Conservation (phyloP, 768 basidiomycete species). For the Termitomyces titanicus region DNA sequence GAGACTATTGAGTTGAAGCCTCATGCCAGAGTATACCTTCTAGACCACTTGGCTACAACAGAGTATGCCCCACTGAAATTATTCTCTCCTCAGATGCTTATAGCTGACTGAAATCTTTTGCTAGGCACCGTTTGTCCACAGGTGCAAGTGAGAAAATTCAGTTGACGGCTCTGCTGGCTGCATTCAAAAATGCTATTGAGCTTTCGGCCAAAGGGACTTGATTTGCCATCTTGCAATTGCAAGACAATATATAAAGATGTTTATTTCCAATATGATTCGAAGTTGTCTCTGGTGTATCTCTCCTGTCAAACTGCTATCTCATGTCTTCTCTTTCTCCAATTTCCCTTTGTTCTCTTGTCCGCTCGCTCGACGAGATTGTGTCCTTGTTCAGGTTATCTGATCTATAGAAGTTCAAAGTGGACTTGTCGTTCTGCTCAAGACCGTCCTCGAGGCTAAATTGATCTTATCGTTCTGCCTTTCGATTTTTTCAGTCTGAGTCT, state of each 20-base stretch:
- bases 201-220: constrained; percentile 45
- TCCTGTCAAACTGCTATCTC: neutral
- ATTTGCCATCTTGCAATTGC: neutral
- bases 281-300: neutral
- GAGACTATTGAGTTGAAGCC: constrained; percentile 84
- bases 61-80: constrained; percentile 58
- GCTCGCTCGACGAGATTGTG: neutral
- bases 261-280: neutral
- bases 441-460: neutral
- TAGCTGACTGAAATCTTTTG: neutral
- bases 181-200: constrained; percentile 92
- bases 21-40: constrained; percentile 82
- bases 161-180: constrained; percentile 83
- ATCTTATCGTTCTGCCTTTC: neutral
- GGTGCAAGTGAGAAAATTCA: constrained; percentile 96
- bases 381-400: neutral
- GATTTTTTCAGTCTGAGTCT: no score
- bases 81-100: neutral
- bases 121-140: constrained; percentile 84
- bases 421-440: neutral
- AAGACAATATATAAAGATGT: neutral
- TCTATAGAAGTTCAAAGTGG: neutral
- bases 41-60: constrained; percentile 92
- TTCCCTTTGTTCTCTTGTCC: neutral
- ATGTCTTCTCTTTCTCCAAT: no score